Evolutionary conservation across 768 basidiomycete species (phyloP).

Genomic region (Brasilioporus rufonigricans): DNA sequence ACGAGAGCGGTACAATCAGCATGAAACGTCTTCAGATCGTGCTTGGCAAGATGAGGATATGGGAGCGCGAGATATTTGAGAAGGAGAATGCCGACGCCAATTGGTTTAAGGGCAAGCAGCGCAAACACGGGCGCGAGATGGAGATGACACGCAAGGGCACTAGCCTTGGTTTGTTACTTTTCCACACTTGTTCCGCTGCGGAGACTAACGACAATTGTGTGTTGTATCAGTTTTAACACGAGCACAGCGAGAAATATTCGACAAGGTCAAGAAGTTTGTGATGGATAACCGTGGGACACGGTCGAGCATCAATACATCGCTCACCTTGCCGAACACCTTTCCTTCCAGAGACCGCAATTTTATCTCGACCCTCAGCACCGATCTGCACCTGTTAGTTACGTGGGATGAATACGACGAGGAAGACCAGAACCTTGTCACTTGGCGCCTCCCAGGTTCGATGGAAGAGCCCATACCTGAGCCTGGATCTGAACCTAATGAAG

Average conservation of each 20-base stretch:
- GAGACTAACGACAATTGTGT: background rate
- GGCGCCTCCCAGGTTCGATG: slow-evolving; percentile 51
- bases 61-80: slow-evolving; percentile 91
- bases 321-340: slow-evolving; percentile 77
- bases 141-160: slow-evolving; percentile 57
- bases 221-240: slow-evolving; percentile 57
- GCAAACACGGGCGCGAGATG: slow-evolving; percentile 64
- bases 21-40: slow-evolving; percentile 79
- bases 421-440: slow-evolving; percentile 73
- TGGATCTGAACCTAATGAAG: slow-evolving; percentile 39
- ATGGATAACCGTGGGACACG: slow-evolving; percentile 37
- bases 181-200: background rate
- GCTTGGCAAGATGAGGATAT: slow-evolving; percentile 81
- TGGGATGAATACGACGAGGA: slow-evolving; percentile 95
- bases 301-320: slow-evolving; percentile 35
- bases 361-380: slow-evolving; percentile 69
- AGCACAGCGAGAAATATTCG: slow-evolving; percentile 74
- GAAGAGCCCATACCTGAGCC: slow-evolving; percentile 34
- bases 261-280: slow-evolving; percentile 76
- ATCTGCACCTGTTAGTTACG: slow-evolving; percentile 73
- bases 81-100: slow-evolving; percentile 86
- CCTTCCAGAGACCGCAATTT: slow-evolving; percentile 80
- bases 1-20: slow-evolving; percentile 83
- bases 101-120: slow-evolving; percentile 94
- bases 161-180: slow-evolving; percentile 55